Conservation (phyloP, 768 basidiomycete genomes). For the Pleurotus platypus region DNA sequence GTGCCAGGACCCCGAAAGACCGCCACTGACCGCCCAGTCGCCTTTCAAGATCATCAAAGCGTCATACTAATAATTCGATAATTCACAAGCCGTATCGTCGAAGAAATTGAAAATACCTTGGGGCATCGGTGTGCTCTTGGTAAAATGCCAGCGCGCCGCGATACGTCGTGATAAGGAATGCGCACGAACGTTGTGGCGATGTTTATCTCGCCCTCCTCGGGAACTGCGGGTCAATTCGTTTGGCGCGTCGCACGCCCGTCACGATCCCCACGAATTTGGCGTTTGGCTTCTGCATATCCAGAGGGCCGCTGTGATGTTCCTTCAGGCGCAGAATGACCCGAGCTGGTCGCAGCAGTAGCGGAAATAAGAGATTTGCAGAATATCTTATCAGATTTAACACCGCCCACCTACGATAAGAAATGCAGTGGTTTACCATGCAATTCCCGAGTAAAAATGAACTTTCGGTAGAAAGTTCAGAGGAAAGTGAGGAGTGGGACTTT, state of each 20-base stretch:
- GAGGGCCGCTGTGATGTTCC: background rate
- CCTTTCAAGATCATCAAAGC: too few species aligned
- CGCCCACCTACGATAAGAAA: background rate
- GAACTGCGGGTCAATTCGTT: background rate
- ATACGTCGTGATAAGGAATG: too few species aligned
- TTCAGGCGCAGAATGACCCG: background rate
- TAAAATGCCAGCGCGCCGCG: too few species aligned
- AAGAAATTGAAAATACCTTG: too few species aligned
- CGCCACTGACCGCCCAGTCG: too few species aligned
- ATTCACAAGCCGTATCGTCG: too few species aligned
- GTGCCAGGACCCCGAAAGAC: too few species aligned
- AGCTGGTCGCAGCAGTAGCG: conserved; percentile 4
- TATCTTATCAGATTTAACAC: background rate
- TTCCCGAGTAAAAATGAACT: background rate
- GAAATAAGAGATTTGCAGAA: conserved; percentile 5
- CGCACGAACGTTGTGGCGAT: background rate
- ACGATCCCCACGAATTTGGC: background rate
- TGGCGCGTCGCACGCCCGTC: too few species aligned
- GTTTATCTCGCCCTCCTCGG: background rate
- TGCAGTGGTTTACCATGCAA: too few species aligned
- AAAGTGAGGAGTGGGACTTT: background rate
- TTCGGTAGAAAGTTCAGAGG: background rate
- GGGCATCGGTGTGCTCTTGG: too few species aligned
- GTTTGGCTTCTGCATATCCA: background rate
- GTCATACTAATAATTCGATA: too few species aligned